phyloP scores from a whole-genome alignment of 371 early-diverging fungal species.

The Rhizopus delemar region DNA sequence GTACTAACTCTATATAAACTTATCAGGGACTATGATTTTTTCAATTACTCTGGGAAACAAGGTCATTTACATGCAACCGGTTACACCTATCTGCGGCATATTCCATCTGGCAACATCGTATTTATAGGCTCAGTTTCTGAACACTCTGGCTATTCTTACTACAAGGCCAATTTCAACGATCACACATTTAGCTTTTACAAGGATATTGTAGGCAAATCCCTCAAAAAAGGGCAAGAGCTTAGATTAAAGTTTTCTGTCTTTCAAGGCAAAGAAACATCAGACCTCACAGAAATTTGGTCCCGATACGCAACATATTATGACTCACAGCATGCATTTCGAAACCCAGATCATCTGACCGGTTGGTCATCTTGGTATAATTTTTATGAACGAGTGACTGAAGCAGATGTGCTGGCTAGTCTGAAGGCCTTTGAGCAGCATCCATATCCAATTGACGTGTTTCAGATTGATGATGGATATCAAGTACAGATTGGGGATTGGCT shows the following conservation, averaged over 20 bases:
- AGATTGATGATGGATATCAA: conserved; percentile 64
- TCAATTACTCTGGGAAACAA: conserved; percentile 46
- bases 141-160: conserved; percentile 56
- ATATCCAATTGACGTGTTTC: conserved; percentile 60
- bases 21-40: conserved; percentile 56
- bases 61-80: conserved; percentile 59
- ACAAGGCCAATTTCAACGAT: conserved; percentile 41
- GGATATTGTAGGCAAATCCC: conserved; percentile 44
- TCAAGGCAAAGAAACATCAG: conserved; percentile 30
- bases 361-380: conserved; percentile 67
- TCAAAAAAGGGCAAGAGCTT: conserved; percentile 26
- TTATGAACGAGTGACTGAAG: conserved; percentile 58
- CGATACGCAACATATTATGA: conserved; percentile 42
- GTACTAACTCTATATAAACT: background rate
- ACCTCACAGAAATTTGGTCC: conserved; percentile 43
- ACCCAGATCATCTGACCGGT: conserved; percentile 46
- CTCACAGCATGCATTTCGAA: conserved; percentile 28
- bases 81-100: conserved; percentile 55
- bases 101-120: conserved; percentile 24
- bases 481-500: conserved; percentile 63
- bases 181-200: conserved; percentile 47
- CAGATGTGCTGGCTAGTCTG: conserved; percentile 47
- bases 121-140: conserved; percentile 59
- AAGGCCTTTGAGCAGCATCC: conserved; percentile 34
- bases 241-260: conserved; percentile 13